Base-by-base conservation (phyloP, 495 filamentous ascomycete species). In the Talaromyces trachyspermus region DNA sequence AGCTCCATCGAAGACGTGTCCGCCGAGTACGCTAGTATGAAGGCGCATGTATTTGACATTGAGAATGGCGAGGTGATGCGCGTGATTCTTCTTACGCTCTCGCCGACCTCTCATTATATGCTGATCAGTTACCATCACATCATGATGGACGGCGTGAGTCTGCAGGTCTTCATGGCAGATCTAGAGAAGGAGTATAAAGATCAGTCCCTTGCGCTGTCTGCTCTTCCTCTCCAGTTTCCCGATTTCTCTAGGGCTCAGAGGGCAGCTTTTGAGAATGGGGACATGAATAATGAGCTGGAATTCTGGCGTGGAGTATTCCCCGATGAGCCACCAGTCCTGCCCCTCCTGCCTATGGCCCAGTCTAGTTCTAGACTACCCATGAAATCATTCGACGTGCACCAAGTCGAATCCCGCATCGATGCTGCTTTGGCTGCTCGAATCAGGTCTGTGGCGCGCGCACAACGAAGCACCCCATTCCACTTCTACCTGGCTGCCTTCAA, bases 111-210 rank as follows among this genome's bases (percentile, higher is more conserved):
- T 3, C 57, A 68, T 39, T 64, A 58, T 49, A 35, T 70, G 0
- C 32, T 72, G 2, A 36, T 69, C 23, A 51, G 47, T 8, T 70
- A 59, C 40, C 68, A 73, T 24, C 75, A 78, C 44, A 76, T 78
- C 49, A 48, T 56, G 30, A 71, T 76, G 57, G 75, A 78, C 46
- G 72, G 66, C 0, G 51, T 66, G 20, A 69, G 69, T 43, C 61
- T 68, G 6, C 52, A 69, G 23, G 46, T 69, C 30, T 48, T 72
- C 5, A 52, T 68, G 24, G 49, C 54, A 0, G 69, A 77, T 20
- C 47, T 77, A 0, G 55, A 66, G 11, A 57, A 57, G 22, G 61
- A 52, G 2, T 76, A 76, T 43, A 49, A 57, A 3, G 57, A 60
- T 0, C 20, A 59, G 11, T 0, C 41, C 5, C 42, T 65, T 1